Percentiles rank a stretch among this genome's conserved stretches.
phyloP scores from a whole-genome alignment of 495 filamentous ascomycete genomes.

The Saxophila tyrrhenica region DNA sequence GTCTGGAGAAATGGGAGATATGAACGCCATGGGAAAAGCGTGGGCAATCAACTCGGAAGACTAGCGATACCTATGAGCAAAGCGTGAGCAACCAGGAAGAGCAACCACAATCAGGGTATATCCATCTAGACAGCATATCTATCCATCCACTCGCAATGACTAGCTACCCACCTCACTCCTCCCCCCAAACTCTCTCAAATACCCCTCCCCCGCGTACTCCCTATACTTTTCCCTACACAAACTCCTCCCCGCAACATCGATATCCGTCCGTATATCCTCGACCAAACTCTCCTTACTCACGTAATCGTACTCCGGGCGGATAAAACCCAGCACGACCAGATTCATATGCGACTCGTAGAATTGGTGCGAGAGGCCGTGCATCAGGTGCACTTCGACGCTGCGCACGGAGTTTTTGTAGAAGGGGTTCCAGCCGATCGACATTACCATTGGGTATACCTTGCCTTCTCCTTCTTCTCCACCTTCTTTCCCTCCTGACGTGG shows the following conservation, averaged over 20 bases:
- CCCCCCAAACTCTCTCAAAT: slow-evolving; percentile 24
- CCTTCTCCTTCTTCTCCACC: not conserved
- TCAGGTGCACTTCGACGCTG: slow-evolving; percentile 83
- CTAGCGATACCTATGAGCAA: too few species aligned
- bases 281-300: slow-evolving; percentile 68
- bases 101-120: too few species aligned
- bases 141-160: too few species aligned
- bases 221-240: slow-evolving; percentile 58
- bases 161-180: slow-evolving; percentile 11
- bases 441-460: slow-evolving; percentile 70
- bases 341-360: slow-evolving; percentile 79
- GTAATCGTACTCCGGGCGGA: slow-evolving; percentile 85
- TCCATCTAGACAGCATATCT: too few species aligned
- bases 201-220: slow-evolving; percentile 40
- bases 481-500: not conserved
- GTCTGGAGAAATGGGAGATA: too few species aligned
- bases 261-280: slow-evolving; percentile 78
- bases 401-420: slow-evolving; percentile 81
- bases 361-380: slow-evolving; percentile 59
- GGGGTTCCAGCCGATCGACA: slow-evolving; percentile 93
- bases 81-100: too few species aligned
- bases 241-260: slow-evolving; percentile 67
- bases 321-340: slow-evolving; percentile 71
- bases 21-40: too few species aligned
- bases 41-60: too few species aligned